phyloP scores from a whole-genome alignment of 2,329 filamentous ascomycete species.

The Monosporascus sp. region DNA sequence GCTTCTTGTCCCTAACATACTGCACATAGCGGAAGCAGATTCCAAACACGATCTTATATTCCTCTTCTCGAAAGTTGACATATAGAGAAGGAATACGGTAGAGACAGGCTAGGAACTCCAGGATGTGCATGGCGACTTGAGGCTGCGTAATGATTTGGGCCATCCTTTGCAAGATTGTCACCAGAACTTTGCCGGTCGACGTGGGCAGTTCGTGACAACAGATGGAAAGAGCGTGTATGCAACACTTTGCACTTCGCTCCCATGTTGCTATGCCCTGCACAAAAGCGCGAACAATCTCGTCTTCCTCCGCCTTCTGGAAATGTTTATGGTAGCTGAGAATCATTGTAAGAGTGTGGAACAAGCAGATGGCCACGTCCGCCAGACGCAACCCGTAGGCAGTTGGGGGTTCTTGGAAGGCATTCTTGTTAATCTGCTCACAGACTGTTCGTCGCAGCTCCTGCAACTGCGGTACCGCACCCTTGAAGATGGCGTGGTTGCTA shows the following conservation, averaged over 20 bases:
- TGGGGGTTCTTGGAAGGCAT: conserved; percentile 77
- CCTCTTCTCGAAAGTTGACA: conserved; percentile 83
- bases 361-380: conserved; percentile 80
- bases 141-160: conserved; percentile 92
- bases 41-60: conserved; percentile 90
- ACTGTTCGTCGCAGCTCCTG: conserved; percentile 69
- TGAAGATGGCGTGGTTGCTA: conserved; percentile 83
- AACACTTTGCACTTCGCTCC: conserved; percentile 84
- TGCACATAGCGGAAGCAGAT: conserved; percentile 94
- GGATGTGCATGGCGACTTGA: conserved; percentile 85
- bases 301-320: conserved; percentile 79
- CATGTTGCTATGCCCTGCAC: conserved; percentile 77
- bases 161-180: conserved; percentile 87
- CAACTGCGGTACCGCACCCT: conserved; percentile 66
- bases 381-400: conserved; percentile 73
- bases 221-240: conserved; percentile 89
- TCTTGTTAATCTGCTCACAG: conserved; percentile 76
- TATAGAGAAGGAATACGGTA: conserved; percentile 80
- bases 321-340: conserved; percentile 85
- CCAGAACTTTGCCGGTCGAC: conserved; percentile 79
- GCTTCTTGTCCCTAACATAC: conserved; percentile 68
- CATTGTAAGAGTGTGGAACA: conserved; percentile 82
- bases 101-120: conserved; percentile 89
- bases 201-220: conserved; percentile 92
- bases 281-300: conserved; percentile 83